Evolutionary conservation across 1,284 basidiomycete genomes (phyloP), one percentile per base, ranked within the genome.

Genomic region (Porodaedalea pini): DNA sequence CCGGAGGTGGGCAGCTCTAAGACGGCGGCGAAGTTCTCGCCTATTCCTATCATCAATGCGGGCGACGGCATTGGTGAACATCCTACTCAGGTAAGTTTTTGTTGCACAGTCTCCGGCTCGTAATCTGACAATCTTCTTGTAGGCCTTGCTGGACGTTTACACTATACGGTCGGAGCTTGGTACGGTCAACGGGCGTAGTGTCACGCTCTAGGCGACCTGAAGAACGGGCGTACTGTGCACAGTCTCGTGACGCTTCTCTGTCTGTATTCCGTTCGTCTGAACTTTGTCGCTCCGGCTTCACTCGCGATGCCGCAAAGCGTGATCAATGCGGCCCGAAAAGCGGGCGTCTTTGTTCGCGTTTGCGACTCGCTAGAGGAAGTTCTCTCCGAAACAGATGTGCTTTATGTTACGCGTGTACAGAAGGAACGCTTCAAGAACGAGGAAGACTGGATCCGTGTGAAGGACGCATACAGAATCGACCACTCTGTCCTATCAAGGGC

Each of bases 1-100:
- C 97, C 97, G 2, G 87, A 90, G 21, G 86, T 97, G 7, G 97
- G 97, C 57, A 94, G 91, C 66, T 85, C 92, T 17, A 92, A 95
- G 71, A 73, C 85, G 23, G 95, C 93, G 13, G 95, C 96, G 45
- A 98, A 97, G 73, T 94, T 85, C 73, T 96, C 93, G 13, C 91
- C 96, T 7, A 91, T 99, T 0, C 97, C 97, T 0, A 85, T 99
- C 66, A 79, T 99, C 72, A 99, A 98, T 69, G 96, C 94, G 45
- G 97, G 97, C 44, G 97, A 99, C 70, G 97, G 97, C 34, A 84
- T 93, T 56, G 97, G 97, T 59, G 97, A 99, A 73, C 97, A 99
- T 72, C 97, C 96, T 1, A 97, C 94, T 4, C 97, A 98, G 78
- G 88, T 85, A 70, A 57, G 78, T 63, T 23, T 37, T 50, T 34